Conservation (phyloP, 352 stramenopile species). For the Elongisporangium anandrum region DNA sequence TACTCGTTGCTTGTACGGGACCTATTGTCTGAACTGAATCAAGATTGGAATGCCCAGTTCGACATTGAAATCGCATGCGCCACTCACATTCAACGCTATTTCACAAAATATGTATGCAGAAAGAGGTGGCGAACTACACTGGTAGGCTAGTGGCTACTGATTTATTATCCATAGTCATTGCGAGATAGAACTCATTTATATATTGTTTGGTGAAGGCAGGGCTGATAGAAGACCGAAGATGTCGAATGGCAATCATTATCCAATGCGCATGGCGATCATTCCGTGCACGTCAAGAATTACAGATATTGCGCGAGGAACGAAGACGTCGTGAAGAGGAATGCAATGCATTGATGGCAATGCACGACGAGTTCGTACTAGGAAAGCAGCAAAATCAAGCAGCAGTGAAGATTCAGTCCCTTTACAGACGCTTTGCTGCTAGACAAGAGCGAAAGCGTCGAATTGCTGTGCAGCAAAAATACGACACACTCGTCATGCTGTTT, state of each 20-base stretch:
- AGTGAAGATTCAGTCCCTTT: conserved; percentile 46
- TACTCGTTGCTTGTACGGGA: conserved; percentile 41
- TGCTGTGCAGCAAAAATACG: conserved; percentile 31
- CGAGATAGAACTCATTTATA: too few relatives aligned
- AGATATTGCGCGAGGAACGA: conserved; percentile 16
- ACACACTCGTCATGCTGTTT: conserved; percentile 31
- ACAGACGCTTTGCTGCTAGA: conserved; percentile 33
- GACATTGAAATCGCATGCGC: conserved; percentile 28
- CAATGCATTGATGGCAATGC: conserved; percentile 29
- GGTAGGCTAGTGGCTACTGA: conserved; percentile 6
- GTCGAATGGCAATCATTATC: conserved; percentile 28
- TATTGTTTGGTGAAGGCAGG: conserved; percentile 8
- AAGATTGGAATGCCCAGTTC: conserved; percentile 40
- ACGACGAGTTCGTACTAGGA: conserved; percentile 40
- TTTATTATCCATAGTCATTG: neutral
- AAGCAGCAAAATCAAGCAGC: conserved; percentile 33
- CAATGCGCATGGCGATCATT: conserved; percentile 43
- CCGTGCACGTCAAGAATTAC: conserved; percentile 17
- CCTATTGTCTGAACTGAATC: conserved; percentile 31
- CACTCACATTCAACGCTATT: conserved; percentile 23
- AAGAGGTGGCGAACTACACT: conserved; percentile 11
- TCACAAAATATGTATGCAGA: conserved; percentile 14
- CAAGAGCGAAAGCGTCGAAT: conserved; percentile 22
- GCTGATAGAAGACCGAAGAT: conserved; percentile 25
- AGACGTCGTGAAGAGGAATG: conserved; percentile 25